Base-by-base conservation (phyloP, 2,329 filamentous ascomycete species). In the Trichoderma citrinoviride region DNA sequence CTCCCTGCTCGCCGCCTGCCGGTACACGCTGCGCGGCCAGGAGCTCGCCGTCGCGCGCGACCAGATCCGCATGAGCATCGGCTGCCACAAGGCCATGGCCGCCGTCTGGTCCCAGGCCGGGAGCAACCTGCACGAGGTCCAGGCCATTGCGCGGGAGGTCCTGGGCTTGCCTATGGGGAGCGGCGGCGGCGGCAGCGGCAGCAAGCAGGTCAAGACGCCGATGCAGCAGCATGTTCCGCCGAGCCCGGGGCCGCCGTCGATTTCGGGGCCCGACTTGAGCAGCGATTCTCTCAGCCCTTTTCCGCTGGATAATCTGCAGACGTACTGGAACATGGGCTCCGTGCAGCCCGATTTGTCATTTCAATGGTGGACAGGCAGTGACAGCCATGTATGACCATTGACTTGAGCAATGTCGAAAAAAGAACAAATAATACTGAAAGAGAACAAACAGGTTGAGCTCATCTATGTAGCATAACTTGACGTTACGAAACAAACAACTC, bases 21-120 rank as follows among this genome's bases (percentile, higher is more conserved):
- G 70, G 15, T 76, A 71, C 58, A 63, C 76, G 23, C 66, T 79
- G n/a, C 70, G 69, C 7, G 75, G 72, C 0, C 69, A 70, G 27
- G 71, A 77, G 17, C 67, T 79, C 5, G 67, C 71, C 1, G 70
- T 76, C 1, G 77, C 77, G n/a, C 70, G 79, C 64, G 73, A 77
- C 25, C 78, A 80, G 67, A 77, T 80, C 23, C 74, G 77, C 5
- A 72, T 80, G 70, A 76, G 68, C 5, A 76, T 80, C n/a, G 78
- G 78, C 0, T 80, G 75, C 63, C 71, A 80, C 8, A 76, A 74
- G 66, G 67, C 70, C 4, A 43, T 80, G 52, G 77, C 72, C 1
- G 70, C 73, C 7, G n/a, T 77, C 2, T 80, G 79, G 79, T 73
- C 77, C 0, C 69, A 75, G 37, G 74, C 73, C 5, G 71, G 72